Evolutionary conservation across 169 alveolate species (phyloP), one percentile per base, ranked within the genome.

Genomic region (Eimeria acervulina): DNA sequence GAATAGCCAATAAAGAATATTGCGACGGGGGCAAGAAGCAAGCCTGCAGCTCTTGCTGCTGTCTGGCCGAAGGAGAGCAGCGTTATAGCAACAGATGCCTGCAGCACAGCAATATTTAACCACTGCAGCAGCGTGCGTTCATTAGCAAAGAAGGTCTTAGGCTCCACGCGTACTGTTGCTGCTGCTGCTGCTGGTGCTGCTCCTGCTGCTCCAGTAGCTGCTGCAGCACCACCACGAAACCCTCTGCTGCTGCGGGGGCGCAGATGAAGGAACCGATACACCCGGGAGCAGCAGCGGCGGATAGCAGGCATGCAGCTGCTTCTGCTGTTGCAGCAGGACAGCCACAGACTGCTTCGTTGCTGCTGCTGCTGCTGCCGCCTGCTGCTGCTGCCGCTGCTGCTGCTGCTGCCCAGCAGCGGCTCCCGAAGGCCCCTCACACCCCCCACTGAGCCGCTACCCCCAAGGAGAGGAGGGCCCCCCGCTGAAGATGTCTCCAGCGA

Each of bases 121-220:
- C 98, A 97, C 89, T 97, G 98, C 42, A 97, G 94, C 12, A 97
- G 84, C 17, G 98, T 97, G 55, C 98, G 87, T 70, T 97, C 98
- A 44, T 97, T 97, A 7, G 98, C 98, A 95, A 97, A 97, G 95
- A 97, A 97, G 7, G 98, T 97, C 96, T 97, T 97, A 26, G 98
- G 98, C 76, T 97, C 98, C 1, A 97, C 98, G 42, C 98, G 94
- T 33, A 97, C 98, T 17, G 97, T 95, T 2, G 98, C 94, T 51
- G 93, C 95, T 63, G 80, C 68, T n/a, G 76, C 78, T 81, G 61
- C 61, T 63, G 80, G 33, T 13, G 63, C 94, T 52, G 33, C 47
- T n/a, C 70, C 31, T 33, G 61, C 72, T 0, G 61, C 63, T 7
- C 44, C 55, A 47, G 55, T 12, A 47, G 55, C 55, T 7, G 55